These are phyloP conservation scores for Aspergillus arachidicola DNA, from an alignment of 2,329 filamentous ascomycete species.

Conservation along the genomic window DNA sequence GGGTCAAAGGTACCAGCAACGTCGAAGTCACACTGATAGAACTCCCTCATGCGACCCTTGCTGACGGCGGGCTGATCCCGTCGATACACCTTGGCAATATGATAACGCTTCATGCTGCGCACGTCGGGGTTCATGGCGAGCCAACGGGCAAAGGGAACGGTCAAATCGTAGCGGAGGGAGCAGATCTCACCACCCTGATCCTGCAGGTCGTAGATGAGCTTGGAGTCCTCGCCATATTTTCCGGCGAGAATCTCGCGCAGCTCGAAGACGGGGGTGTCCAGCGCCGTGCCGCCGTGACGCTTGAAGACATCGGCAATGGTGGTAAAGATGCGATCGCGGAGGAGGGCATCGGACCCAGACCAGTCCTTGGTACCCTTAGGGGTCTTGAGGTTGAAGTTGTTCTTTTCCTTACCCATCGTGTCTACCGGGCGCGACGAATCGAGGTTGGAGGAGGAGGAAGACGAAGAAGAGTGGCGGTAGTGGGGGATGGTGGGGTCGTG, in stretches of 20 bases:
- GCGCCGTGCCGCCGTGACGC: slow-evolving; percentile 75
- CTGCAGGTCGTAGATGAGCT: slow-evolving; percentile 86
- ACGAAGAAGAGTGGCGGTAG: slow-evolving; percentile 6
- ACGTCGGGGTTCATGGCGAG: slow-evolving; percentile 86
- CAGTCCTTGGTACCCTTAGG: slow-evolving; percentile 91
- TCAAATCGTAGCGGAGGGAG: slow-evolving; percentile 83
- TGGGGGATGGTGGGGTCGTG: slow-evolving; percentile 5
- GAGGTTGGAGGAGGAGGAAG: slow-evolving; percentile 1
- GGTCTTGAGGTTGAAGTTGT: slow-evolving; percentile 72
- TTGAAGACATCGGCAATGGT: slow-evolving; percentile 80
- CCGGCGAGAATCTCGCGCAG: slow-evolving; percentile 82
- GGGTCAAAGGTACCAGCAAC: slow-evolving; percentile 84
- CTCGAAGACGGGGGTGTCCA: slow-evolving; percentile 85
- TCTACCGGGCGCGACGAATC: neutral
- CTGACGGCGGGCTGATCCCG: slow-evolving; percentile 82
- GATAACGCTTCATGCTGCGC: slow-evolving; percentile 87
- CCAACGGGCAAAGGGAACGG: slow-evolving; percentile 88
- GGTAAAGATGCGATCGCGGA: slow-evolving; percentile 77
- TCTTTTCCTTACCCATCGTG: slow-evolving; percentile 5
- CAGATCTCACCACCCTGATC: slow-evolving; percentile 86
- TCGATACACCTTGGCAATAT: slow-evolving; percentile 90
- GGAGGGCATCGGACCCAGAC: slow-evolving; percentile 75
- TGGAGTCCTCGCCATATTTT: slow-evolving; percentile 91
- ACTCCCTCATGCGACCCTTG: slow-evolving; percentile 91
- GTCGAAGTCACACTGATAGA: slow-evolving; percentile 97